Evolutionary conservation across 208 protist species (phyloP), one percentile per base, ranked within the genome.

Genomic region (Trypanosoma lewisi): DNA sequence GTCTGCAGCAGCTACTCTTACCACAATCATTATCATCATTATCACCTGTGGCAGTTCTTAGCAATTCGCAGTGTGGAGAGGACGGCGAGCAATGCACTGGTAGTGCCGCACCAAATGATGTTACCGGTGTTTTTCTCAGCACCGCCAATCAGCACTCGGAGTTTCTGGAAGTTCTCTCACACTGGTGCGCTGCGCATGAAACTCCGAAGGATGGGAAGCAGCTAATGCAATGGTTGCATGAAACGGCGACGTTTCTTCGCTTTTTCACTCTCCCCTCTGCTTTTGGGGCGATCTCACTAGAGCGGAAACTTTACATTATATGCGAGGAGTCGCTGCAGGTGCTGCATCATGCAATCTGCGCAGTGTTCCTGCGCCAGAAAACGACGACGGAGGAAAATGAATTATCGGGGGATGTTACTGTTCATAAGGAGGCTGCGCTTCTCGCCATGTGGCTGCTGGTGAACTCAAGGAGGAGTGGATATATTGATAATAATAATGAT

Each of bases 391-490:
- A 21, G 41, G 23, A 19, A 27, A 9, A 28, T 28, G n/a, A n/a
- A n/a, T n/a, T 23, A 16, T n/a, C n/a, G 25, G 25, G 17, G 4
- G 41, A 57, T 12, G 30, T 23, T 2, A 11, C 11, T 2, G 25
- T 57, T 14, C 25, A 70, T 11, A 17, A 57, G 12, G 65, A 70
- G 30, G 65, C 30, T 14, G 49, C 44, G 5, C 36, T 70, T 2
- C 65, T 70, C 19, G 33, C 48, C 25, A 36, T 70, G 14, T 70
- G 65, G 55, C 49, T 70, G 2, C 44, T 70, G 41, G 33, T 21
- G 19, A 39, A 48, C 1, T 51, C 5, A 9, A 39, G 30, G 25
- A 21, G 2, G 6, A n/a, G 34, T n/a, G 41, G 23, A 8, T 30
- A 28, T 27, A 28, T 8, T 28, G 2, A 50, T 19, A 50, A 50